Conservation (phyloP, 768 basidiomycete genomes). For the Leccinum subtestaceum region DNA sequence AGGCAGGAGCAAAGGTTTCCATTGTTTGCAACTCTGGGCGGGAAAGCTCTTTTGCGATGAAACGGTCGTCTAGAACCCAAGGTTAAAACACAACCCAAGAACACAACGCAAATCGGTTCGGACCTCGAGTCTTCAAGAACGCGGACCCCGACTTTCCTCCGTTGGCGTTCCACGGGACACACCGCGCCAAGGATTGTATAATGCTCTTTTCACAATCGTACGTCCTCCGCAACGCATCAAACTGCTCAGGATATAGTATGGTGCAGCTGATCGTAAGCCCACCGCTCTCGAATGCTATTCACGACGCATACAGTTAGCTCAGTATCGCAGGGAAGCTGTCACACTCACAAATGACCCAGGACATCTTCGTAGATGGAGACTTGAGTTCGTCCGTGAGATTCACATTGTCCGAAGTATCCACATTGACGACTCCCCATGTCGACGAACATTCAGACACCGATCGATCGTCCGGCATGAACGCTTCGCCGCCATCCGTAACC, state of each 20-base stretch:
- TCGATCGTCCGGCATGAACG: conserved; percentile 89
- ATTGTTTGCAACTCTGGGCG: conserved; percentile 88
- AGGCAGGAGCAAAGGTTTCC: conserved; percentile 95
- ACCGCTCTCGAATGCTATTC: conserved; percentile 82
- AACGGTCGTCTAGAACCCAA: conserved; percentile 76
- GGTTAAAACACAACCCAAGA: not conserved
- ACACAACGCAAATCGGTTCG: conserved; percentile 13
- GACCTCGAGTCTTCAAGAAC: conserved; percentile 93
- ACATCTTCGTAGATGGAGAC: conserved; percentile 73
- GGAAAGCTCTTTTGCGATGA: conserved; percentile 97
- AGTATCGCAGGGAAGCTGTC: not conserved
- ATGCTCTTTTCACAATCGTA: conserved; percentile 95
- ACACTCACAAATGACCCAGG: conserved; percentile 76
- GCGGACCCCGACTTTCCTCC: conserved; percentile 98
- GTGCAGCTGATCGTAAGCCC: conserved; percentile 90
- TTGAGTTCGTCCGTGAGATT: conserved; percentile 77
- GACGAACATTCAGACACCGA: conserved; percentile 81
- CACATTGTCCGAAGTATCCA: conserved; percentile 61
- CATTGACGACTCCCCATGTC: conserved; percentile 90
- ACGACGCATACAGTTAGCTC: conserved; percentile 6
- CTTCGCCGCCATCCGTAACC: conserved; percentile 68
- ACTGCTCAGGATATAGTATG: conserved; percentile 94
- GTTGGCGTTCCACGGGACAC: conserved; percentile 92
- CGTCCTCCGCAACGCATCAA: conserved; percentile 86
- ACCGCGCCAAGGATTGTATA: conserved; percentile 89